phyloP scores from a whole-genome alignment of 805 yeast genomes.

The Monosporozyma siamensis region DNA sequence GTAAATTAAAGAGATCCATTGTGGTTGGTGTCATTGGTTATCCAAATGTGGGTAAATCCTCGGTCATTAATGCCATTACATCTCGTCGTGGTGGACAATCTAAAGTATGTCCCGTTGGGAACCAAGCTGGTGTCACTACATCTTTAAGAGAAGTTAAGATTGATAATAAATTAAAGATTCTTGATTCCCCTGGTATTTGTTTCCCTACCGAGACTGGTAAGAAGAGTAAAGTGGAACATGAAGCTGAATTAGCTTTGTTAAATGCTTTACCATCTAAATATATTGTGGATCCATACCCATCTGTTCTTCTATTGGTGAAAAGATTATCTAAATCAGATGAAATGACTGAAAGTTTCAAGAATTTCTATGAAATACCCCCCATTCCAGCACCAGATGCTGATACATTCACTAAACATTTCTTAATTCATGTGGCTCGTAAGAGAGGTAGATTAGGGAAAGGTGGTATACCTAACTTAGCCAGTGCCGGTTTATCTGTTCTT shows the following conservation, averaged over 20 bases:
- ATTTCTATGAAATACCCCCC: constrained; percentile 71
- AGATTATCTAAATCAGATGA: constrained; percentile 63
- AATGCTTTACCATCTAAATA: constrained; percentile 86
- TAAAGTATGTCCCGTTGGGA: constrained; percentile 90
- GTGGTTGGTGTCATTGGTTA: constrained; percentile 94
- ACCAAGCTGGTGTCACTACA: constrained; percentile 96
- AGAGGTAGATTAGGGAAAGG: constrained; percentile 89
- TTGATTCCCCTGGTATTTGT: constrained; percentile 96
- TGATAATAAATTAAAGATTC: constrained; percentile 76
- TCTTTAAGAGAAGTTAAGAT: constrained; percentile 84
- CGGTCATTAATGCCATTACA: constrained; percentile 82
- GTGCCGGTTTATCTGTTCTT: constrained; percentile 75
- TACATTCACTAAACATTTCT: constrained; percentile 73
- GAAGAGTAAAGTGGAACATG: constrained; percentile 51
- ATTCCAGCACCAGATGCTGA: constrained; percentile 62
- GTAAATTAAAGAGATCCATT: constrained; percentile 79
- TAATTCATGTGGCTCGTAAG: constrained; percentile 86
- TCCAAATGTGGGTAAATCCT: constrained; percentile 95
- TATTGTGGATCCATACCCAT: constrained; percentile 74
- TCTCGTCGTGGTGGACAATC: constrained; percentile 60
- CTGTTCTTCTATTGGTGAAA: constrained; percentile 67
- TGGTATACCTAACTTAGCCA: constrained; percentile 80
- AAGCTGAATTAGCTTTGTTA: constrained; percentile 80
- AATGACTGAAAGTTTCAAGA: constrained; percentile 68
- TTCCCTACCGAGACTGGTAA: constrained; percentile 65